Percentiles rank a stretch among this genome's conserved stretches.
These are phyloP conservation scores for Nakazawaea ishiwadae DNA, from an alignment of 805 yeast genomes.

Conservation along the genomic window DNA sequence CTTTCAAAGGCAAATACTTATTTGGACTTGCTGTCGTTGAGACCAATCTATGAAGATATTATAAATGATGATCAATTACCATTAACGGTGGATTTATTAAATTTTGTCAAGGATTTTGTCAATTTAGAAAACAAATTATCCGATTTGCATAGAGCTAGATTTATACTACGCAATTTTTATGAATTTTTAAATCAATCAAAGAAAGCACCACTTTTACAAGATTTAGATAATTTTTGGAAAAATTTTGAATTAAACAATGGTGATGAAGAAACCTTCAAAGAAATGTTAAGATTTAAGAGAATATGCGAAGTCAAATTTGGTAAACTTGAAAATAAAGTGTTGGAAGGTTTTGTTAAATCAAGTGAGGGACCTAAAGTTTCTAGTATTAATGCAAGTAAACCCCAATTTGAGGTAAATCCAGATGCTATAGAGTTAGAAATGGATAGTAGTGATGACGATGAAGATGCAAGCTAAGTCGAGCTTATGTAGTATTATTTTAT, in stretches of 20 bases:
- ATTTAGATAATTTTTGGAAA: constrained; percentile 56
- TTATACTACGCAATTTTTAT: constrained; percentile 52
- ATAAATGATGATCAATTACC: constrained; percentile 27
- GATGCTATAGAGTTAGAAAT: constrained; percentile 60
- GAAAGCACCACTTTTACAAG: constrained; percentile 17
- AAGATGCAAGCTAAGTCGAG: no score
- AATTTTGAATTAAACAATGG: constrained; percentile 72
- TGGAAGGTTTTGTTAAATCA: constrained; percentile 43
- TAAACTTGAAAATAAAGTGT: constrained; percentile 8
- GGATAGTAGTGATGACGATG: constrained; percentile 18
- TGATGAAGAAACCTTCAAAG: constrained; percentile 63
- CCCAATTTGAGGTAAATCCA: constrained; percentile 34
- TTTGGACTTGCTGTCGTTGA: constrained; percentile 36
- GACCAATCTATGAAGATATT: constrained; percentile 50
- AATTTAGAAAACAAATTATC: constrained; percentile 47
- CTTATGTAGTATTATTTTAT: no score
- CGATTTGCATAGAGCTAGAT: constrained; percentile 60
- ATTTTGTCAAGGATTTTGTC: constrained; percentile 51
- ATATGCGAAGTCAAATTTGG: constrained; percentile 22
- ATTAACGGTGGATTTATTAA: constrained; percentile 24
- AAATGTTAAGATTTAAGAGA: constrained; percentile 63
- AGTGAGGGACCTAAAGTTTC: constrained; percentile 30
- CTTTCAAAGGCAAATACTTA: constrained; percentile 34
- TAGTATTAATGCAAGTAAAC: constrained; percentile 18
- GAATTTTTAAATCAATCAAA: constrained; percentile 28